Evolutionary conservation across 768 basidiomycete species (phyloP).

Genomic region (Suillus subluteus): DNA sequence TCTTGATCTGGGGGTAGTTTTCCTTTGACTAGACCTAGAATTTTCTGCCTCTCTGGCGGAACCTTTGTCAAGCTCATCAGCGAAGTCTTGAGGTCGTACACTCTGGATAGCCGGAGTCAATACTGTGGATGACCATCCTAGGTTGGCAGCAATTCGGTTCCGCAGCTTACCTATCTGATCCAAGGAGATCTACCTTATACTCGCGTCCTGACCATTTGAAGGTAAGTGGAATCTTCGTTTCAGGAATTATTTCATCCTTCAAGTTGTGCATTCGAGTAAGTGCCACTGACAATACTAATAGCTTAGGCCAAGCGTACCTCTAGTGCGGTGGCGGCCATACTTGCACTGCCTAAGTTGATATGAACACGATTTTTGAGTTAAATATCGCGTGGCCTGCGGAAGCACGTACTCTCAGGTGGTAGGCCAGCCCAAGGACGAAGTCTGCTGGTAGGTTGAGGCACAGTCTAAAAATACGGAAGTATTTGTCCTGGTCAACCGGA

Average conservation of each 20-base stretch:
- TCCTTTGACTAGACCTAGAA: conserved; percentile 82
- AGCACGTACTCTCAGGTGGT: not conserved
- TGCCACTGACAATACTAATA: not conserved
- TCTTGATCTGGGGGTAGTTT: conserved; percentile 79
- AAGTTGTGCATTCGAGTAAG: conserved; percentile 4
- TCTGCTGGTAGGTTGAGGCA: not conserved
- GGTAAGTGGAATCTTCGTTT: conserved; percentile 59
- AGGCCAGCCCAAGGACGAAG: not conserved
- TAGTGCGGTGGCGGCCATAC: not conserved
- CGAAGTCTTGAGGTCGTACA: conserved; percentile 76
- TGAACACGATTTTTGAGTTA: not conserved
- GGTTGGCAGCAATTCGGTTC: conserved; percentile 3
- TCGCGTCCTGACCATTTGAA: conserved; percentile 77
- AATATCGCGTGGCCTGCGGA: not conserved
- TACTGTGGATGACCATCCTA: not conserved
- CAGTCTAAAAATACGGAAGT: not conserved
- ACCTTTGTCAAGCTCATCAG: conserved; percentile 75
- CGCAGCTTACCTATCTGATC: conserved; percentile 67
- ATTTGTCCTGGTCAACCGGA: not conserved
- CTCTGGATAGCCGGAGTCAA: conserved; percentile 44
- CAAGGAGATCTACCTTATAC: conserved; percentile 68
- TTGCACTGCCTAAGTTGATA: conserved; percentile 3
- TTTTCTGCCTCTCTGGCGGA: conserved; percentile 85
- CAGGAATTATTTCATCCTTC: conserved; percentile 7
- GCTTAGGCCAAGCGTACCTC: conserved; percentile 3